Evolutionary conservation across 73 alveolate genomes (phyloP), one percentile per base, ranked within the genome.

Genomic region (Paramecium sonneborni): DNA sequence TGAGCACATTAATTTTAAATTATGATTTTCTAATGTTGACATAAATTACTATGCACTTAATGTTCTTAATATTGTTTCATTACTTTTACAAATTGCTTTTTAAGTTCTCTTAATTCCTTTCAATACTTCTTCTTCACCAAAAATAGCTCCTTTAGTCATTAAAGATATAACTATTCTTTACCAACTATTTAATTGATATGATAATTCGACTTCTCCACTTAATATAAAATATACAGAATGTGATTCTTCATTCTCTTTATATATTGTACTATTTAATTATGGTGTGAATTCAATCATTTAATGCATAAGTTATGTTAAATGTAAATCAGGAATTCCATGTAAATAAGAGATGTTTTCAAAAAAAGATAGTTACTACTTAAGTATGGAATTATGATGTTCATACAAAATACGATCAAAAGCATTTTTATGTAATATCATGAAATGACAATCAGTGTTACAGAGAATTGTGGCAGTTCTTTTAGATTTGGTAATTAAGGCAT

Each of bases 341-440:
- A 52, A 52, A 52, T 52, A 52, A 18, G 68, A 52, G 26, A 52
- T 52, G 23, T 52, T 52, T 18, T 52, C 68, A 52, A 52, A 52
- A 52, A 52, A 52, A 18, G 68, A 28, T 52, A 52, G 18, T 52
- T 52, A 52, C 18, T 15, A 52, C 68, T 52, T 52, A 1, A 52
- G 34, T 1, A 52, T 52, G 6, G 62, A 26, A 15, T 32, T 32
- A 8, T 35, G 94, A 2, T 24, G 44, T 21, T 48, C 79, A 15
- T 44, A 30, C 44, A 92, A 30, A 62, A 98, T 68, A 46, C 95
- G 92, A 84, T 74, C 93, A 92, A 94, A 98, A 74, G 89, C 93
- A 18, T 58, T 86, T 62, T 94, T 85, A 55, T 93, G 91, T 39
- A 98, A 93, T 43, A 79, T 88, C 44, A 97, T 98, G 82, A 98